These are phyloP conservation scores for Nepenthes gracilis DNA, from an alignment of 148 eudicot genomes.

Conservation along the genomic window DNA sequence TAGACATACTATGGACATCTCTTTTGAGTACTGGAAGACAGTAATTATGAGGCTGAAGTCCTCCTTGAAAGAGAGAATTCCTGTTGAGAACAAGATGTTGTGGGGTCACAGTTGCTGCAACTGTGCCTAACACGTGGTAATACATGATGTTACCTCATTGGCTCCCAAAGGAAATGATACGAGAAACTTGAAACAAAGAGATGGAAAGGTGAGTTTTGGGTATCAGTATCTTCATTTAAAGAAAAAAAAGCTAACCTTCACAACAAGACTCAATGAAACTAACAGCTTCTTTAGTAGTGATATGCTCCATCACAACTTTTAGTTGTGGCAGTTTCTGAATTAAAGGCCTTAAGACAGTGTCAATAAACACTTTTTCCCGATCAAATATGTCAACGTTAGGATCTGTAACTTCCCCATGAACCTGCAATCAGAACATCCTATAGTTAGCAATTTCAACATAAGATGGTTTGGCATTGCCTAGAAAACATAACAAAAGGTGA, in stretches of 20 bases:
- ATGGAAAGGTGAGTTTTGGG: not conserved
- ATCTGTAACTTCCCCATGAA: constrained; percentile 95
- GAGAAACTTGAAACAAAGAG: not conserved
- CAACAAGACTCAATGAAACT: constrained; percentile 63
- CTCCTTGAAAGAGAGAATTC: constrained; percentile 91
- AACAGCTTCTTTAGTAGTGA: constrained; percentile 87
- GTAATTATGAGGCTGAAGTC: constrained; percentile 83
- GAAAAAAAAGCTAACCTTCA: constrained; percentile 32
- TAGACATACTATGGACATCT: constrained; percentile 67
- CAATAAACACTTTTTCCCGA: constrained; percentile 85
- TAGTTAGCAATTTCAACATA: not conserved
- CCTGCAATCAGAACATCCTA: constrained; percentile 32
- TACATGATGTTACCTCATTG: not conserved
- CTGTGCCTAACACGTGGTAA: constrained; percentile 26
- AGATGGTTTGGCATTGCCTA: not conserved
- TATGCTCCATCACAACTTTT: constrained; percentile 97
- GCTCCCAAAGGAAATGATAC: constrained; percentile 2
- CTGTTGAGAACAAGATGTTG: constrained; percentile 88
- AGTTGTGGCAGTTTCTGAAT: constrained; percentile 58
- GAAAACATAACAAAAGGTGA: no score
- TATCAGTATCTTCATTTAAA: not conserved
- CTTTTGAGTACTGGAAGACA: constrained; percentile 95
- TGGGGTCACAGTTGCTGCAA: constrained; percentile 97
- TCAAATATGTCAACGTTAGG: constrained; percentile 80
- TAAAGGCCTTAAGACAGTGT: constrained; percentile 63